These are phyloP conservation scores for Borovskyia barvae DNA, from an alignment of 208 protist species.

Conservation along the genomic window DNA sequence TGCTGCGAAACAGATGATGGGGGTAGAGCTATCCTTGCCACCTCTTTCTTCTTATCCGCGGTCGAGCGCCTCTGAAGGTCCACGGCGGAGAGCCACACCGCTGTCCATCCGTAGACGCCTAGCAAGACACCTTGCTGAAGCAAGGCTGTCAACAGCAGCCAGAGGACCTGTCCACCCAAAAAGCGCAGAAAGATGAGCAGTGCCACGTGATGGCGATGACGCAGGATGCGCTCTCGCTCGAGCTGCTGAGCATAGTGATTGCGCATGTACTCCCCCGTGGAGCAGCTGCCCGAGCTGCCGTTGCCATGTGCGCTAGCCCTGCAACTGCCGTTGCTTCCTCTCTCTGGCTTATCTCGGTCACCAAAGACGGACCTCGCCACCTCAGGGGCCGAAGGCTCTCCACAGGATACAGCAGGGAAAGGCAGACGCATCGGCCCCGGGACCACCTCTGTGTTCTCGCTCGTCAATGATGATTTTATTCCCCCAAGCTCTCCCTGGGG, in stretches of 20 bases:
- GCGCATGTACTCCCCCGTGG: slow-evolving; percentile 10
- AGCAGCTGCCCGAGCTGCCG: slow-evolving; percentile 12
- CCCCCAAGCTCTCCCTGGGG: too few species aligned
- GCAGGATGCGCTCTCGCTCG: slow-evolving; percentile 20
- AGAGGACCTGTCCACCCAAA: slow-evolving; percentile 47
- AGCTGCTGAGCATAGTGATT: slow-evolving; percentile 23
- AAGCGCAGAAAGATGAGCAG: slow-evolving; percentile 37
- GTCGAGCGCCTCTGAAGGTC: background rate
- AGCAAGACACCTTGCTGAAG: slow-evolving; percentile 42
- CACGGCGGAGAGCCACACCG: slow-evolving; percentile 38
- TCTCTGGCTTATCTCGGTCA: too few species aligned
- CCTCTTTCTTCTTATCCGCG: background rate
- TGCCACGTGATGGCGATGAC: slow-evolving; percentile 12
- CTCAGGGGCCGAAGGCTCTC: too few species aligned
- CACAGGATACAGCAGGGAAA: too few species aligned
- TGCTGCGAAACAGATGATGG: background rate
- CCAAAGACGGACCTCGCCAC: too few species aligned
- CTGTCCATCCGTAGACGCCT: slow-evolving; percentile 47
- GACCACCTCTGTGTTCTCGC: too few species aligned
- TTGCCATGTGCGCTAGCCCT: too few species aligned
- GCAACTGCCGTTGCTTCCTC: too few species aligned
- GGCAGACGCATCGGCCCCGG: too few species aligned
- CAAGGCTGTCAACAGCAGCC: slow-evolving; percentile 31
- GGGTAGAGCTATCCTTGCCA: background rate
- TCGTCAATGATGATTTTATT: too few species aligned